A percentile compares a stretch with the other conserved stretches of the same genome.
These are phyloP conservation scores for Zizania palustris DNA, from an alignment of 202 grass and related monocot genomes.

Conservation along the genomic window DNA sequence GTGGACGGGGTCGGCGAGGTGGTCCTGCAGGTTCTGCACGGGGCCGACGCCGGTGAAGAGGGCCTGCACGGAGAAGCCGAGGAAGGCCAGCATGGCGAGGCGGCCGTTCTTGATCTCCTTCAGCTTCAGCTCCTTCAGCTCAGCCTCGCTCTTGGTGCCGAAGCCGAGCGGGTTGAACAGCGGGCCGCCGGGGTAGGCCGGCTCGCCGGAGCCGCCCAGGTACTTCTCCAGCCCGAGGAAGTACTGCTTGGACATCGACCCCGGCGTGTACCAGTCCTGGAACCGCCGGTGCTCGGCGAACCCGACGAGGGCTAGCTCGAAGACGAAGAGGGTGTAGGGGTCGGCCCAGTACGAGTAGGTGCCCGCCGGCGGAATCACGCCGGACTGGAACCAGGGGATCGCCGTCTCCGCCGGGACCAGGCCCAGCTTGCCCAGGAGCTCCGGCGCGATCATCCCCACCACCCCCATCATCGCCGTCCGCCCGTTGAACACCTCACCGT, in stretches of 20 bases:
- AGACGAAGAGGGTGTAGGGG: constrained; percentile 91
- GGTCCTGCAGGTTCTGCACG: constrained; percentile 84
- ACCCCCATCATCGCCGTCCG: constrained; percentile 84
- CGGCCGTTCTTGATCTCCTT: constrained; percentile 92
- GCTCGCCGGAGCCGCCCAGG: constrained; percentile 77
- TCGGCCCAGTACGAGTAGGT: constrained; percentile 97
- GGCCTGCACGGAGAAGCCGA: constrained; percentile 71
- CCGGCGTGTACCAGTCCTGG: constrained; percentile 93
- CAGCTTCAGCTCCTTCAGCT: constrained; percentile 75
- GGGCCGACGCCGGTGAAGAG: constrained; percentile 77
- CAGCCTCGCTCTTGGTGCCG: constrained; percentile 77
- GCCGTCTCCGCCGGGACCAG: constrained; percentile 80
- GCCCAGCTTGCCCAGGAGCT: constrained; percentile 73
- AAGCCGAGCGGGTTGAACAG: constrained; percentile 93
- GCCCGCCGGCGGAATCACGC: constrained; percentile 81
- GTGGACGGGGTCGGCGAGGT: constrained; percentile 83
- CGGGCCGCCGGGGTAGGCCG: constrained; percentile 75
- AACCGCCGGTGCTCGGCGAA: constrained; percentile 97
- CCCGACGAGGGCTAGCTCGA: constrained; percentile 87
- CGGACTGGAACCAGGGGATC: constrained; percentile 90
- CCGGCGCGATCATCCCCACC: constrained; percentile 66
- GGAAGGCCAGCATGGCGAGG: constrained; percentile 82
- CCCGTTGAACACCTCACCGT: constrained; percentile 94
- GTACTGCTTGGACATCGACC: constrained; percentile 91
- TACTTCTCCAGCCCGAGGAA: constrained; percentile 89